Evolutionary conservation across 2,329 filamentous ascomycete genomes (phyloP).

Genomic region (Alternaria gaisen): DNA sequence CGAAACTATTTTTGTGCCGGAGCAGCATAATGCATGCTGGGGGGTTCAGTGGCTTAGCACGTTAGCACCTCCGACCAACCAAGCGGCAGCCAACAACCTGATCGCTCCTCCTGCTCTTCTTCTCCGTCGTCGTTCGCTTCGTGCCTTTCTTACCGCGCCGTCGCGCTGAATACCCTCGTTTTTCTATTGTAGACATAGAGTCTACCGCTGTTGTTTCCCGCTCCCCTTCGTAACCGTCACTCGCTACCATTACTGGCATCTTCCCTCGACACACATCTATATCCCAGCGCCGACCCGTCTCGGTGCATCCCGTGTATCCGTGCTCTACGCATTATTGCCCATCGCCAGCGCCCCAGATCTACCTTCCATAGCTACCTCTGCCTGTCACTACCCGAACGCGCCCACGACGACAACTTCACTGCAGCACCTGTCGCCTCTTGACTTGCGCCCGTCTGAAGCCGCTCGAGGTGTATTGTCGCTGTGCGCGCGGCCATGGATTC

Average conservation of each 20-base stretch:
- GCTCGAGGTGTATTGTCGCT: conserved; percentile 24
- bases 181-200: conserved; percentile 12
- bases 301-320: conserved; percentile 28
- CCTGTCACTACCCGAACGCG: conserved; percentile 15
- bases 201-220: conserved; percentile 1
- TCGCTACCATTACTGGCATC: conserved; percentile 20
- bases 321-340: conserved; percentile 23
- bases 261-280: neutral
- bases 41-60: conserved; percentile 19
- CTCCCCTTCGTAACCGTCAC: conserved; percentile 11
- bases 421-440: neutral
- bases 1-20: conserved; percentile 41
- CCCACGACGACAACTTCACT: conserved; percentile 6
- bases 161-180: conserved; percentile 19
- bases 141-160: conserved; percentile 17
- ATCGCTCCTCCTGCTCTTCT: conserved; percentile 14
- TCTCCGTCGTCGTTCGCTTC: conserved; percentile 21
- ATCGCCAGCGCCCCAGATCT: conserved; percentile 10
- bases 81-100: conserved; percentile 14
- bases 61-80: conserved; percentile 16
- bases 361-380: conserved; percentile 3
- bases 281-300: conserved; percentile 11
- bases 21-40: conserved; percentile 23
- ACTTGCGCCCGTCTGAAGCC: conserved; percentile 16
- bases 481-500: conserved; percentile 42